Evolutionary conservation across 2,329 filamentous ascomycete species (phyloP), one percentile per base, ranked within the genome.

Genomic region (Fusarium sambucinum): DNA sequence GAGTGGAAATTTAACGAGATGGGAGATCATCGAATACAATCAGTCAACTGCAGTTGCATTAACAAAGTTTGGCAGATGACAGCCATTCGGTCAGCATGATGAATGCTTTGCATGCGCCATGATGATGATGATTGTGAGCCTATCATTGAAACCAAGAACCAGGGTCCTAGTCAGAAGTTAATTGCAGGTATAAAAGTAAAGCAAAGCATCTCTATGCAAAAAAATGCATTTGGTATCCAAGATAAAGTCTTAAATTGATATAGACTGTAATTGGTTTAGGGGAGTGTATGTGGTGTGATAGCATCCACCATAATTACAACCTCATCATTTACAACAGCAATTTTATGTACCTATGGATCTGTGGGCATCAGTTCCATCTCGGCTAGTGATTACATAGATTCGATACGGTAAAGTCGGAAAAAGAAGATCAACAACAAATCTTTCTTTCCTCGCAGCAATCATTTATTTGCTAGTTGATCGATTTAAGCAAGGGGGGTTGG

Each of bases 1-100:
- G 37, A 57, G 66, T 69, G 66, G 66, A 63, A 66, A 69, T 69
- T 67, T 66, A 53, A 46, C 37, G 59, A 67, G 35, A 58, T 53
- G 35, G 40, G 46, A 23, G 37, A 29, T 55, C 29, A 21, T 14
- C 17, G 25, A 40, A n/a, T 29, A 19, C 21, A 35, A 19, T 14
- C 12, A 17, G 16, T 37, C 35, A 44, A 45, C 35, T 41, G 21
- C 19, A 41, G 38, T 41, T 41, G 38, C 19, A 41, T 23, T 16
- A 41, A 41, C 37, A 14, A 38, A 35, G 45, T 53, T 47, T 52
- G 53, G 29, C 17, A 25, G 32, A 48, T 63, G 48, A 59, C 25
- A 54, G 35, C 11, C 10, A 19, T 27, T 37, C 32, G 38, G 17
- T 40, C 42, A 59, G 37, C 16, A 46, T 37, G 6, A 21, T 27